Conservation (phyloP, 2,329 filamentous ascomycete species). For the Hymenoscyphus infarciens region DNA sequence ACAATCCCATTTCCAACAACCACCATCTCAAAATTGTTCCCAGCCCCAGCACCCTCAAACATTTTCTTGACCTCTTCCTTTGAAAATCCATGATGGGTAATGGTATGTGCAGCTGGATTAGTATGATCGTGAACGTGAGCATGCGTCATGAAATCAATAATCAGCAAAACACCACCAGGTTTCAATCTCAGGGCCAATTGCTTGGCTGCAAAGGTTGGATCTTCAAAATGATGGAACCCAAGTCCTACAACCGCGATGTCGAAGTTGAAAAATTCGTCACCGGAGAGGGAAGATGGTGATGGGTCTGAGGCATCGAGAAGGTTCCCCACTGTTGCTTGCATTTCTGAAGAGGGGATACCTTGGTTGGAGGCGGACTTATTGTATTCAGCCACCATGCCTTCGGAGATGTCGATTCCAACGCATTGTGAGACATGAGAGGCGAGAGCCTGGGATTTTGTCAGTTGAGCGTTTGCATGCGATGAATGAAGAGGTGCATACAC, state of each 20-base stretch:
- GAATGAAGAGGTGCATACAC: slow-evolving; percentile 42
- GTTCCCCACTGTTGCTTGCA: slow-evolving; percentile 56
- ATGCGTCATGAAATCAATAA: slow-evolving; percentile 65
- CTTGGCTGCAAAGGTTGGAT: slow-evolving; percentile 56
- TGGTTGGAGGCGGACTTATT: slow-evolving; percentile 57
- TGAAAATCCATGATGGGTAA: slow-evolving; percentile 65
- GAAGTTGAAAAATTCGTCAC: slow-evolving; percentile 60
- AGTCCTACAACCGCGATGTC: slow-evolving; percentile 62
- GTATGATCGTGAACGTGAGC: slow-evolving; percentile 20
- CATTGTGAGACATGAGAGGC: slow-evolving; percentile 60
- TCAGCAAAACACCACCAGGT: slow-evolving; percentile 62
- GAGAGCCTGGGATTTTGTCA: slow-evolving; percentile 46
- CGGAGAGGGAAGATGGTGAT: slow-evolving; percentile 52
- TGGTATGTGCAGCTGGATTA: slow-evolving; percentile 45
- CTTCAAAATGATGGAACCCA: slow-evolving; percentile 65
- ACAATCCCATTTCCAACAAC: slow-evolving; percentile 31
- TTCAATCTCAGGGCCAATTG: slow-evolving; percentile 59
- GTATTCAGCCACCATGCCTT: slow-evolving; percentile 66
- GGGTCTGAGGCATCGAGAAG: slow-evolving; percentile 46
- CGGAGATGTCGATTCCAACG: slow-evolving; percentile 66
- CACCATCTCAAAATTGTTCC: slow-evolving; percentile 51
- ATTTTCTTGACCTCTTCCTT: slow-evolving; percentile 55
- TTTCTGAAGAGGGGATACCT: slow-evolving; percentile 49
- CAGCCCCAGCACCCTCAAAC: slow-evolving; percentile 61
- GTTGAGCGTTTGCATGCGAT: slow-evolving; percentile 1